Base-by-base conservation (phyloP, 257 asterid species). In the Mentha longifolia region DNA sequence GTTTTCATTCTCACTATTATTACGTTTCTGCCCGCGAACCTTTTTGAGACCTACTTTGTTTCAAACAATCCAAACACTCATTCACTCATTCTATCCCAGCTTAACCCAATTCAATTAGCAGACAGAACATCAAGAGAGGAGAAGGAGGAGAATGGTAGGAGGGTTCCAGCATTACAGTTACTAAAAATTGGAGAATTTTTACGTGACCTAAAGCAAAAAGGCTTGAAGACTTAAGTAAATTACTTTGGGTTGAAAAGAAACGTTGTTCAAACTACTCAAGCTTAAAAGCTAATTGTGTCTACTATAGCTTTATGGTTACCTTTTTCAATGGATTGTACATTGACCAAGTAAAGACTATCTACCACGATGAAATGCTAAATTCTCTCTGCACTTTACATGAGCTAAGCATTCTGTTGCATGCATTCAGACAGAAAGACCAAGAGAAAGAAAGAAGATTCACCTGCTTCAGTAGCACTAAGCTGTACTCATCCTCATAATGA, bases 401-500 rank as follows among this genome's bases (percentile, higher is more conserved):
- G 13, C 37, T 54, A 14, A 37, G 35, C 41, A 49, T 72, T 58
- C 25, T 45, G 19, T 28, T 71, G 72, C 14, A 9, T 71, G 72
- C 14, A 9, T 63, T 49, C 31, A 71, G 39, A 43, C 31, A 72
- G 31, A 39, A 47, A 61, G 30, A 22, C 59, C 37, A 65, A n/a
- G 54, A 19, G 39, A 49, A 69, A 60, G 47, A 42, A 35, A 42
- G 39, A 65, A 67, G 35, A 50, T 42, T 80, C 70, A 94, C 99
- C 95, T 91, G 95, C 73, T 84, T 87, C 72, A 90, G 79, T 59
- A 92, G 78, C 76, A 84, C 93, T 75, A 82, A 75, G 80, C 96
- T 95, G 74, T 71, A 82, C 56, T 85, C 85, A 77, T 95, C 97
- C 81, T 88, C 88, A 50, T 92, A 95, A 77, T 89, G 81, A 75